These are phyloP conservation scores for Sclerotinia spermophila DNA, from an alignment of 2,329 filamentous ascomycete genomes.

Conservation along the genomic window DNA sequence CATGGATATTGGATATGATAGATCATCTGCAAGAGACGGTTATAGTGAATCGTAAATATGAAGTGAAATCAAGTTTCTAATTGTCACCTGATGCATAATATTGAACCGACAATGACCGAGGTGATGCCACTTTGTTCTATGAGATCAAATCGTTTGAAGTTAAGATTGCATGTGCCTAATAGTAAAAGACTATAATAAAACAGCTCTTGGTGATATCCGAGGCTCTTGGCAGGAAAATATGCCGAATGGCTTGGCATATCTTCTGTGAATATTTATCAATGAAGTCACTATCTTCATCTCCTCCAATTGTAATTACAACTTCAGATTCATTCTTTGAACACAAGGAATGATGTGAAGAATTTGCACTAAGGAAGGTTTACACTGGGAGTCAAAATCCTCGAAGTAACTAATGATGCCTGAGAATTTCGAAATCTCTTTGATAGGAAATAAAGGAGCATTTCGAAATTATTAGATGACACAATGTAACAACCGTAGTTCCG, in stretches of 20 bases:
- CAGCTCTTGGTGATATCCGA: neutral
- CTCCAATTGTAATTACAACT: neutral
- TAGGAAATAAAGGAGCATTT: neutral
- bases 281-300: neutral
- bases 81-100: neutral
- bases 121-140: neutral
- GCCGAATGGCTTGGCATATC: neutral
- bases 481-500: neutral
- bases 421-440: neutral
- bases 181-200: neutral
- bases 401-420: neutral
- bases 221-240: neutral
- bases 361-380: neutral
- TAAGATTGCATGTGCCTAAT: neutral
- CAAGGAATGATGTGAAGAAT: neutral
- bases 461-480: neutral
- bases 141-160: neutral
- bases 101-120: neutral
- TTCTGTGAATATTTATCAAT: neutral
- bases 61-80: neutral
- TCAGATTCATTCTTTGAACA: neutral
- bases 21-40: neutral
- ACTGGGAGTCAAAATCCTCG: too few species aligned
- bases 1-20: too few species aligned
- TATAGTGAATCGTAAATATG: neutral